Base-by-base conservation (phyloP, 148 eudicot species). In the Dianthus caryophyllus region DNA sequence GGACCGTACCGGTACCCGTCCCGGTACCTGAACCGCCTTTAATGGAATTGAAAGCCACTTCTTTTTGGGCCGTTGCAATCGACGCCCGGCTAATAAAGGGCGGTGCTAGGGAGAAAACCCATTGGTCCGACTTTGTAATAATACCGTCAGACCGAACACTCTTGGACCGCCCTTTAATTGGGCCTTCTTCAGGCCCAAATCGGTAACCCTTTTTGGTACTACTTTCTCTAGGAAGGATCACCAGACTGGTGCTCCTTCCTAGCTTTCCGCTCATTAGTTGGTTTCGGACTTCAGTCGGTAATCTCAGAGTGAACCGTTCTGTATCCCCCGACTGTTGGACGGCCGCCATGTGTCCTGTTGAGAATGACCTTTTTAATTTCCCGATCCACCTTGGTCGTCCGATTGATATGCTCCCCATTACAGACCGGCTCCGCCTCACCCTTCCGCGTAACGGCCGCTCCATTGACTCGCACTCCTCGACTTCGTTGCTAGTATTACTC, bases 341-440 rank as follows among this genome's bases (percentile, higher is more conserved):
- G n/a, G n/a, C 75, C 63, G 81, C 61, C 54, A 79, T 64, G 70
- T 79, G 84, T 75, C 85, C 83, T 0, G 85, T 85, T 4, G 94
- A 83, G 16, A 71, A 80, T 13, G 93, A 87, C 21, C 83, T 27
- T 1, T 71, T 18, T 36, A 76, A 69, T 48, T 41, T 78, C 30
- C 78, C 79, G 12, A 73, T 39, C 67, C 68, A 61, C 71, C 70
- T 65, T 0, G 70, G 63, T 61, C 79, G 77, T 59, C 78, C 84
- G 30, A 69, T 14, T 43, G 77, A 73, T 0, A 46, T 3, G 55
- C 66, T 68, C 54, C 79, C 61, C 44, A 73, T 72, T 62, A 60
- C 64, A 33, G 76, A 65, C 33, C 75, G 75, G 77, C 56, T 77
- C 69, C 78, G 65, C 20, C 58, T 22, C 25, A 76, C 15, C 26